These are phyloP conservation scores for Saccharum officinarum DNA, from an alignment of 176 grass and related monocot species.

Conservation along the genomic window DNA sequence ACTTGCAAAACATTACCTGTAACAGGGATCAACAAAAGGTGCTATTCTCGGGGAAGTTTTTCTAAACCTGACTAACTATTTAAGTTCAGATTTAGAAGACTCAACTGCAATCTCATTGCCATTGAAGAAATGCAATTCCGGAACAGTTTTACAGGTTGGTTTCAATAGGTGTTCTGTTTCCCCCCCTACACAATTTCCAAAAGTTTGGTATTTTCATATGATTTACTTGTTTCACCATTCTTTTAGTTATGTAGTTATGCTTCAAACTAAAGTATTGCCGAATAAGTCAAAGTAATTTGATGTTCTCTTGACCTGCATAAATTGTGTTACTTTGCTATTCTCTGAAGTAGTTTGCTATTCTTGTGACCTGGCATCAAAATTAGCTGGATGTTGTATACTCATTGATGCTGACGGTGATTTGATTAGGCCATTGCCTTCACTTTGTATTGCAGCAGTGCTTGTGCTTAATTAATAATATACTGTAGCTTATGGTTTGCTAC, in stretches of 20 bases:
- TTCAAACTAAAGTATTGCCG: neutral
- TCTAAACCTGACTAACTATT: slow-evolving; percentile 68
- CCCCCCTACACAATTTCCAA: neutral
- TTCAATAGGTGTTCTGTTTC: slow-evolving; percentile 24
- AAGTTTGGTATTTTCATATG: slow-evolving; percentile 9
- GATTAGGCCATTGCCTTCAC: neutral
- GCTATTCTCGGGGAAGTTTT: slow-evolving; percentile 68
- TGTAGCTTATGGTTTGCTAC: slow-evolving; percentile 21
- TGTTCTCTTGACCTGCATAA: slow-evolving; percentile 20
- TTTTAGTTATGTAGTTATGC: slow-evolving; percentile 12
- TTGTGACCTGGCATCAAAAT: slow-evolving; percentile 9
- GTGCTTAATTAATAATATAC: neutral
- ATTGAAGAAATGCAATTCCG: slow-evolving; percentile 68
- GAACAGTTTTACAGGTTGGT: slow-evolving; percentile 72
- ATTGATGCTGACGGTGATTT: neutral
- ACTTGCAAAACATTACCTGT: slow-evolving; percentile 18
- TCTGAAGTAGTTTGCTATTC: neutral
- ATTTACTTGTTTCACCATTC: slow-evolving; percentile 3
- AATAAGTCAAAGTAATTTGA: neutral
- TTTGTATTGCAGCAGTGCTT: neutral
- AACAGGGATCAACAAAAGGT: slow-evolving; percentile 73
- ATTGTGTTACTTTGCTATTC: neutral
- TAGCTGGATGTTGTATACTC: slow-evolving; percentile 13
- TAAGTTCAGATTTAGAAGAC: slow-evolving; percentile 60
- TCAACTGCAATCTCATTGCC: slow-evolving; percentile 64